Percentiles rank a stretch among this genome's conserved stretches.
Evolutionary conservation across 768 basidiomycete genomes (phyloP).

Genomic region (Suillus spraguei): DNA sequence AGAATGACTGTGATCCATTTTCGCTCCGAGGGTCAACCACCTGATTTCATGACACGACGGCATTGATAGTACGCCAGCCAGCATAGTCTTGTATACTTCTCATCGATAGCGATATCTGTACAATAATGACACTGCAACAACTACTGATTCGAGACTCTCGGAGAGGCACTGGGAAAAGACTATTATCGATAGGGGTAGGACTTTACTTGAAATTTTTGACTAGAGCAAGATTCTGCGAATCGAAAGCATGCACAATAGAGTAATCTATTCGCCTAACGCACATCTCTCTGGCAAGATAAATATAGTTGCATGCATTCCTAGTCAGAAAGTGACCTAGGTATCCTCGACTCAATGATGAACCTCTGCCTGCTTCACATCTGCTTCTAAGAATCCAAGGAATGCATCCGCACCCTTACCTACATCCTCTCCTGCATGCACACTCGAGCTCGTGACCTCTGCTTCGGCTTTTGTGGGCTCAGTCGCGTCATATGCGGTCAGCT

Average conservation of each 20-base stretch:
- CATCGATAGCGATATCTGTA: background rate
- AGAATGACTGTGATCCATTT: background rate
- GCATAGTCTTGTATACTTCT: background rate
- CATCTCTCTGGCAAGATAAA: background rate
- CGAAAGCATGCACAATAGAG: background rate
- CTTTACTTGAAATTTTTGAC: background rate
- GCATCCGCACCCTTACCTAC: conserved; percentile 60
- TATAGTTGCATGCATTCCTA: conserved; percentile 1
- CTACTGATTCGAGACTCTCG: background rate
- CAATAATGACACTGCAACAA: background rate
- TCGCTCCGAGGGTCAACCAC: background rate
- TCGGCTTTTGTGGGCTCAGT: conserved; percentile 66
- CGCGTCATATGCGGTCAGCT: conserved; percentile 84
- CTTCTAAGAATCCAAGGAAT: conserved; percentile 81
- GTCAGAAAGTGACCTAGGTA: background rate
- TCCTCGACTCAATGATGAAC: conserved; percentile 49
- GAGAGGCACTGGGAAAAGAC: background rate
- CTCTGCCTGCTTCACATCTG: conserved; percentile 70
- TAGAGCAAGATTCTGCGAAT: background rate
- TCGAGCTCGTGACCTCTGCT: conserved; percentile 37
- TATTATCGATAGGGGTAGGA: background rate
- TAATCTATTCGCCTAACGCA: background rate
- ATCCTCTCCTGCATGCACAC: conserved; percentile 23
- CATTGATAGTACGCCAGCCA: background rate
- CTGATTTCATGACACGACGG: background rate